phyloP scores from a whole-genome alignment of 352 stramenopile genomes.

The Globisporangium abappressorium region DNA sequence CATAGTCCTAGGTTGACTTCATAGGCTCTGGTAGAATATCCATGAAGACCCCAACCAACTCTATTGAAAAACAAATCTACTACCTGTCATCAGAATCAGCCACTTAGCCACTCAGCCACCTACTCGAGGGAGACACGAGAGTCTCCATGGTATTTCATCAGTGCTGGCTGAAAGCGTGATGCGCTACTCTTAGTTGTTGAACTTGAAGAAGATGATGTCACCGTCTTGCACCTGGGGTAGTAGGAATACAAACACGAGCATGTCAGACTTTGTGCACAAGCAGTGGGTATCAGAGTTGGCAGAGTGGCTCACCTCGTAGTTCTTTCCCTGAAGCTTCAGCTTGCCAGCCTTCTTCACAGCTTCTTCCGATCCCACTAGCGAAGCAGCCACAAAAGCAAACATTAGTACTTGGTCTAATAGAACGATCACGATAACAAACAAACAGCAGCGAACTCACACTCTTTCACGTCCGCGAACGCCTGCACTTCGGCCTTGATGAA shows the following conservation, averaged over 20 bases:
- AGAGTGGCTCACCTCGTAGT: slow-evolving; percentile 64
- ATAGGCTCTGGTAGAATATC: neutral
- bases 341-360: slow-evolving; percentile 89
- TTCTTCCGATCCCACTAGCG: slow-evolving; percentile 77
- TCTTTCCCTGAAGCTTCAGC: slow-evolving; percentile 89
- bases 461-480: slow-evolving; percentile 87
- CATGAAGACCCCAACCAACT: neutral
- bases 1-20: neutral
- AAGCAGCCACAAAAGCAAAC: neutral
- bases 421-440: neutral
- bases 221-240: slow-evolving; percentile 61
- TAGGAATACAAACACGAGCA: neutral
- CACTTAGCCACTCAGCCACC: neutral
- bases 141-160: neutral
- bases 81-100: neutral
- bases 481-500: slow-evolving; percentile 97
- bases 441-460: slow-evolving; percentile 52
- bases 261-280: neutral
- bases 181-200: slow-evolving; percentile 78
- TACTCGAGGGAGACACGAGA: neutral
- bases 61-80: neutral
- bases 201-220: slow-evolving; percentile 92
- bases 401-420: neutral
- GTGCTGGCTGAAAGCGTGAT: neutral
- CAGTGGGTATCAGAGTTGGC: neutral